Evolutionary conservation across 2,329 filamentous ascomycete species (phyloP), one percentile per base, ranked within the genome.

Genomic region (Alternaria alternata): DNA sequence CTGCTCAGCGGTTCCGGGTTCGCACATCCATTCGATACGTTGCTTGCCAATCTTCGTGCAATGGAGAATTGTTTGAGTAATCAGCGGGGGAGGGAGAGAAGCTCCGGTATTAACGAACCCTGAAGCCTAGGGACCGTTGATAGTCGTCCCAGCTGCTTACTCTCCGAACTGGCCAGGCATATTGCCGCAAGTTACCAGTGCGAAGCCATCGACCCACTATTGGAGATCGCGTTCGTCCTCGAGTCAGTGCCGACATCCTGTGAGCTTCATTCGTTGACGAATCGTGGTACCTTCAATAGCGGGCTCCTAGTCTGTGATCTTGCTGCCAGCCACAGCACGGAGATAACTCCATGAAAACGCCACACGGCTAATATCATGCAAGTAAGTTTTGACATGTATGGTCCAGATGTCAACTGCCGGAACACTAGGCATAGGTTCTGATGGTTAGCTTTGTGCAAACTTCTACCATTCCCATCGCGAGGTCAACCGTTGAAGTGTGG

Each of bases 231-330:
- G 49, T 59, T 56, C 58, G 46, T 56, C 32, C 30, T 38, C 59
- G 57, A 61, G 49, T 59, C 58, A 59, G 61, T 54, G 44, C 43
- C 18, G 32, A 20, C n/a, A 44, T 48, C 24, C 16, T 32, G 14
- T 57, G 48, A 48, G 52, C 41, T 26, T 56, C 38, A 63, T 61
- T 64, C 63, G 56, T 30, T 51, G 11, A 18, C 16, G 36, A 28
- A 36, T 32, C 24, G 47, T 34, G 36, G 24, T 38, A 36, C 22
- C 43, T 39, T 39, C 20, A 34, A 49, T 36, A 54, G 36, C 51
- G 28, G 20, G 26, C 26, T 28, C 3, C 22, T 48, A 34, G 51
- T 22, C 7, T 14, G 22, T 16, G 26, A 6, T 11, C 49, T 14
- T 14, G 34, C 12, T 32, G 32, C 26, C 49, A 46, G 18, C 11